Base-by-base conservation (phyloP, 208 protist species). In the Acanthamoeba royreba region DNA sequence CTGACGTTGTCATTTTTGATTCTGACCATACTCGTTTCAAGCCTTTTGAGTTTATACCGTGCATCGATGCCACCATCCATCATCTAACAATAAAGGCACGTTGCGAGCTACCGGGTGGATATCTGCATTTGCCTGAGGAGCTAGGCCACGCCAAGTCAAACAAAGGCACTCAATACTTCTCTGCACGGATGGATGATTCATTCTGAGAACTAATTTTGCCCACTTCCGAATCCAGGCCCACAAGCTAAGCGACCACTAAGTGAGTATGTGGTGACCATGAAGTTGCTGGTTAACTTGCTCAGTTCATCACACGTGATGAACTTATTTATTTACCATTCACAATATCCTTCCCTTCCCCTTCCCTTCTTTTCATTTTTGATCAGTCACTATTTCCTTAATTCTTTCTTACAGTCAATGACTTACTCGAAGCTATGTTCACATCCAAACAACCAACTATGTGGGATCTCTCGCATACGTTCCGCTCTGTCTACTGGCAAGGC, bases 291-390 rank as follows among this genome's bases (percentile, higher is more conserved):
- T 33, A 79, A 79, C 66, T 25, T 79, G 13, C 66, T 79, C 66
- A 79, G 45, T 33, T 79, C 66, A 15, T 79, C 66, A 38, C 66
- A 79, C 66, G 66, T 79, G 66, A 79, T 79, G 66, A 79, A 79
- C 38, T 33, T 79, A 15, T 79, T 79, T 40, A 79, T 79, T 40
- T 79, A 45, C 66, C 66, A 79, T 46, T 31, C 66, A 46, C 66
- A 79, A 79, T 79, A 79, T 79, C 66, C 66, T 79, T 31, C 33
- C 19, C 49, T 55, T 55, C 49, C 49, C 19, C 58, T 25, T 35
- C 11, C 28, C 33, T 0, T 11, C 22, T 4, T 74, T n/a, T 35
- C 31, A n/a, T 1, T 35, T 35, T 35, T 15, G 8, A 31, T 74
- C 19, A 17, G 2, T 0, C 4, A 74, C 28, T 74, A 15, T 33